Conservation (phyloP, 2,329 filamentous ascomycete genomes). For the Penicillium sp. region DNA sequence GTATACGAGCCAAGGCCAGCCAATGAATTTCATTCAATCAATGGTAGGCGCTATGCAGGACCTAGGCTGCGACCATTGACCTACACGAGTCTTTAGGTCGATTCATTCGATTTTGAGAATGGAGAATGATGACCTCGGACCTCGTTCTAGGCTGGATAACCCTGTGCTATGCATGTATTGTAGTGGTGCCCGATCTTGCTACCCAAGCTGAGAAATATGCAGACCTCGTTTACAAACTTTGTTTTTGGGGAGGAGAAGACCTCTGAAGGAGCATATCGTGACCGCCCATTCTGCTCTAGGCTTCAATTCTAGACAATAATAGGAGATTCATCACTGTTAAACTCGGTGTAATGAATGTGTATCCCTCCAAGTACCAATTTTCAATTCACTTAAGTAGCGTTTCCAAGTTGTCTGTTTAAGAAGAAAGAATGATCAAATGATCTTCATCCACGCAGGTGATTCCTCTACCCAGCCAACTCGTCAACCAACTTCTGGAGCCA, state of each 20-base stretch:
- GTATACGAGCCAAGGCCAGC: neutral
- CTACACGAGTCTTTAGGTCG: neutral
- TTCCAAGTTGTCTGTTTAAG: neutral
- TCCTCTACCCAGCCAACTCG: neutral
- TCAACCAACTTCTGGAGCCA: no score
- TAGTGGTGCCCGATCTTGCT: slow-evolving; percentile 22
- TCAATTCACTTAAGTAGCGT: neutral
- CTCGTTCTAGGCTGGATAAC: slow-evolving; percentile 36
- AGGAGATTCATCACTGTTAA: neutral
- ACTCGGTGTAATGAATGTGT: neutral
- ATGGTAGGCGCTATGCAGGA: neutral
- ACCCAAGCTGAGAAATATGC: slow-evolving; percentile 37
- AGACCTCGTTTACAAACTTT: slow-evolving; percentile 36
- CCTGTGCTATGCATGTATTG: slow-evolving; percentile 31
- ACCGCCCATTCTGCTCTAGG: neutral
- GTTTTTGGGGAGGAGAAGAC: slow-evolving; percentile 41
- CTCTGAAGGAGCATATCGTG: slow-evolving; percentile 31
- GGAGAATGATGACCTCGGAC: slow-evolving; percentile 35
- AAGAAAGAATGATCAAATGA: neutral
- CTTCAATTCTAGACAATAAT: neutral
- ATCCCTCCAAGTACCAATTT: neutral
- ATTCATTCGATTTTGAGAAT: slow-evolving; percentile 22
- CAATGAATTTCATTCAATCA: neutral
- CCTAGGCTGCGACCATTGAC: neutral
- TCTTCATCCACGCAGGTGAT: neutral